A percentile compares a stretch with the other conserved stretches of the same genome.
These are phyloP conservation scores for Tricholoma matsutake DNA, from an alignment of 768 basidiomycete genomes.

Conservation along the genomic window DNA sequence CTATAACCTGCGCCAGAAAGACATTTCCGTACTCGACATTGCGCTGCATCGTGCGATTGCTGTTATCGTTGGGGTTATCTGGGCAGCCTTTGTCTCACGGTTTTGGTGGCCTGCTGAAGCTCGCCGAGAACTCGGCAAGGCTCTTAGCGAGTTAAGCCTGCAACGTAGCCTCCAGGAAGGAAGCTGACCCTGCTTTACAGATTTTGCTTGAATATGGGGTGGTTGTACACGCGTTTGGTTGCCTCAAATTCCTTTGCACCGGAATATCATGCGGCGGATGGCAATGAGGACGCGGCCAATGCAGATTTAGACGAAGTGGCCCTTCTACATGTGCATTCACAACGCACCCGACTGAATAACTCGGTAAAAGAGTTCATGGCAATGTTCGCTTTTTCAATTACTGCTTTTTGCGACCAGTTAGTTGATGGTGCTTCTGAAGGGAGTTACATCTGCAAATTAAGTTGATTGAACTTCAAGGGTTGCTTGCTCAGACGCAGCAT, in stretches of 20 bases:
- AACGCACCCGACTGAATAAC: conserved; percentile 46
- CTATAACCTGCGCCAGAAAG: conserved; percentile 71
- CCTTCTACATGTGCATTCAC: conserved; percentile 32
- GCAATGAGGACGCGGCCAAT: conserved; percentile 24
- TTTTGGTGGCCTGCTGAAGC: conserved; percentile 98
- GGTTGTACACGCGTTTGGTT: conserved; percentile 91
- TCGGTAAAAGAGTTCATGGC: conserved; percentile 89
- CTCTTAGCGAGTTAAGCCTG: conserved; percentile 72
- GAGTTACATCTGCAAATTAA: conserved; percentile 93
- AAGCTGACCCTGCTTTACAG: conserved; percentile 34
- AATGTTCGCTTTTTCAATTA: conserved; percentile 51
- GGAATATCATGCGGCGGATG: conserved; percentile 32
- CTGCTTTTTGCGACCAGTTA: background rate
- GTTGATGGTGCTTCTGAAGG: conserved; percentile 42
- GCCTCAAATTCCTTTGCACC: conserved; percentile 78
- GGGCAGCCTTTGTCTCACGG: conserved; percentile 84
- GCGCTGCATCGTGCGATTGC: conserved; percentile 77
- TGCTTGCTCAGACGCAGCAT: conserved; percentile 87
- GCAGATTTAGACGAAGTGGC: conserved; percentile 17
- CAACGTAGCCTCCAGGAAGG: background rate
- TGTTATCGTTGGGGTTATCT: conserved; percentile 83
- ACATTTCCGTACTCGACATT: conserved; percentile 60
- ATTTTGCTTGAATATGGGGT: conserved; percentile 90
- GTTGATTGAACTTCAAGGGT: conserved; percentile 77
- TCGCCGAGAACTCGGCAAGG: conserved; percentile 78